These are phyloP conservation scores for Tuber calosporum DNA, from an alignment of 495 filamentous ascomycete species.

Conservation along the genomic window DNA sequence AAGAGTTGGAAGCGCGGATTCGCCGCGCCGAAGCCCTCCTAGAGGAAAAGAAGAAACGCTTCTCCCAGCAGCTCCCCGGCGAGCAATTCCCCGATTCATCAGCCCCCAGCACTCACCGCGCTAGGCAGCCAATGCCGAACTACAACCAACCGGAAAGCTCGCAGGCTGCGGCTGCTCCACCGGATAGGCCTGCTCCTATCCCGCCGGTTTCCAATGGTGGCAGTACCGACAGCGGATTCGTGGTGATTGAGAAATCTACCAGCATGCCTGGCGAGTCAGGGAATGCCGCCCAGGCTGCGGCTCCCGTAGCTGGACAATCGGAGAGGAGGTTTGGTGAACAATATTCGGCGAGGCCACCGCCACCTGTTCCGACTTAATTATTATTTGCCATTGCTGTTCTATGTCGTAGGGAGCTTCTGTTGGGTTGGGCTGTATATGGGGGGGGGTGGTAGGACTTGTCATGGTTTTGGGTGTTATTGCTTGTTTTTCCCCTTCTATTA, in stretches of 20 bases:
- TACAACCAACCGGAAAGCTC: conserved; percentile 29
- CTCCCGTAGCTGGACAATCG: not conserved
- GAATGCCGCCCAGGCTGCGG: not conserved
- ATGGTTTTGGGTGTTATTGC: conserved; percentile 10
- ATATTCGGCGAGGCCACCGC: conserved; percentile 35
- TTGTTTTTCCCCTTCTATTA: conserved; percentile 12
- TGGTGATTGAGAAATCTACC: conserved; percentile 37
- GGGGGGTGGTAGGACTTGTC: conserved; percentile 6
- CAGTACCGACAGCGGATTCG: conserved; percentile 17
- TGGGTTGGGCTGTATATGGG: conserved; percentile 3
- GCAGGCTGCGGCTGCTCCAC: conserved; percentile 7
- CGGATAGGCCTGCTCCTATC: conserved; percentile 20
- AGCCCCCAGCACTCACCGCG: conserved; percentile 8
- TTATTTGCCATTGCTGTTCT: not conserved
- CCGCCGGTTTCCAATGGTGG: conserved; percentile 12
- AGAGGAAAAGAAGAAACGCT: conserved; percentile 47
- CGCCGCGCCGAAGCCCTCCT: conserved; percentile 78
- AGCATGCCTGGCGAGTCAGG: conserved; percentile 19
- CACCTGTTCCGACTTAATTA: conserved; percentile 31
- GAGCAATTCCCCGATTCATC: conserved; percentile 1
- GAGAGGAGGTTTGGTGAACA: conserved; percentile 33
- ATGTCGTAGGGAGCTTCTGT: not conserved
- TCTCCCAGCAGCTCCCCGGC: conserved; percentile 29
- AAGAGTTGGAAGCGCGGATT: conserved; percentile 74
- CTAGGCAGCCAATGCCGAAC: conserved; percentile 25